These are phyloP conservation scores for Cokeromyces recurvatus DNA, from an alignment of 371 early-diverging fungal species.

Conservation along the genomic window DNA sequence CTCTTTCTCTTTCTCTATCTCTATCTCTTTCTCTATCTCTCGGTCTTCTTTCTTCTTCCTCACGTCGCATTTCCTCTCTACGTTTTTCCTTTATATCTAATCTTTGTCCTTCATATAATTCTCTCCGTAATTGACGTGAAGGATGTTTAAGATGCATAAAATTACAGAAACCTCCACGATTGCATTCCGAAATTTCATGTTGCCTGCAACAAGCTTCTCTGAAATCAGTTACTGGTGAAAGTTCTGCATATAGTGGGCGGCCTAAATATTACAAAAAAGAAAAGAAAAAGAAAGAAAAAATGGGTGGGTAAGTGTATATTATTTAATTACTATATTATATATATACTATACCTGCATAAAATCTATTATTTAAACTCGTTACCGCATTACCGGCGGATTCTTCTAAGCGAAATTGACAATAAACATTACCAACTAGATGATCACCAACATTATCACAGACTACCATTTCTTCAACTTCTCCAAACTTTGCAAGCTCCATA, in stretches of 20 bases:
- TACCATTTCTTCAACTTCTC: constrained; percentile 93
- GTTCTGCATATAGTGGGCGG: constrained; percentile 91
- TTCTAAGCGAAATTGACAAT: constrained; percentile 86
- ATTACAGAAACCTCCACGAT: constrained; percentile 96
- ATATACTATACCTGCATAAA: constrained; percentile 73
- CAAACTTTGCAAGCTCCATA: constrained; percentile 93
- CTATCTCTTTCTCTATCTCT: constrained; percentile 29
- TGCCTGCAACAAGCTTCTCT: constrained; percentile 97
- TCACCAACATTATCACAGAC: constrained; percentile 98
- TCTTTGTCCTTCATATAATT: constrained; percentile 80
- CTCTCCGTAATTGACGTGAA: constrained; percentile 66
- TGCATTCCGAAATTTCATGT: constrained; percentile 92
- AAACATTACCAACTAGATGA: constrained; percentile 98
- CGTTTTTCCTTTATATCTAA: constrained; percentile 55
- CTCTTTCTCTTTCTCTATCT: constrained; percentile 8
- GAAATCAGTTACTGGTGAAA: constrained; percentile 96
- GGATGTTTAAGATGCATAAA: constrained; percentile 97
- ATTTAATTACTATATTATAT: background rate
- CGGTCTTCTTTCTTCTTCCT: constrained; percentile 30
- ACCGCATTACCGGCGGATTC: constrained; percentile 92
- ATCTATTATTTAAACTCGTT: constrained; percentile 87
- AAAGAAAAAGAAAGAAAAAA: no score
- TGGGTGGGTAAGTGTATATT: background rate
- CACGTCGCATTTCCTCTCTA: constrained; percentile 27
- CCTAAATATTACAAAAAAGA: constrained; percentile 33